Conservation (phyloP, 306 rosid genomes). For the Acacia crassicarpa region DNA sequence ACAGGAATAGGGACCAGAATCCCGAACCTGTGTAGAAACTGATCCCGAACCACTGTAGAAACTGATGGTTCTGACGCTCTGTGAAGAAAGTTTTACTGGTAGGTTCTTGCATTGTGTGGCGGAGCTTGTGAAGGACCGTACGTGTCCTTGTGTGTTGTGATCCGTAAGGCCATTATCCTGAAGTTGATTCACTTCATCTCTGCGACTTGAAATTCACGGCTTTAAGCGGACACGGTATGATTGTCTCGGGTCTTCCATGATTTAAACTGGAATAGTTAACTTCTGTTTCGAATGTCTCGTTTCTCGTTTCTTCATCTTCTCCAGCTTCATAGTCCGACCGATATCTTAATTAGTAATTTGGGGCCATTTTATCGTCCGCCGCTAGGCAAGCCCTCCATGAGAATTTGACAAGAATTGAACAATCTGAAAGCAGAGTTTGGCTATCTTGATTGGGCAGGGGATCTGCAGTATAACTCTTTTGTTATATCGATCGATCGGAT, state of each 20-base stretch:
- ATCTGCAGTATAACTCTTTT: not conserved
- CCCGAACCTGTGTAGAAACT: not conserved
- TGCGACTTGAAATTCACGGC: not conserved
- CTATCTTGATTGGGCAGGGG: not conserved
- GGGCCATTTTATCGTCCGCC: not conserved
- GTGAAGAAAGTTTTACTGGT: not conserved
- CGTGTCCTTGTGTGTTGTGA: not conserved
- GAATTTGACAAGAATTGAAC: not conserved
- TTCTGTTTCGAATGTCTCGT: not conserved
- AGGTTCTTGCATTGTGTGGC: not conserved
- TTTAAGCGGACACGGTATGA: not conserved
- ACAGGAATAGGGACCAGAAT: not conserved
- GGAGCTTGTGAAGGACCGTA: not conserved
- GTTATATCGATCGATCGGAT: not conserved
- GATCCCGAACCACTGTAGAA: too few relatives aligned
- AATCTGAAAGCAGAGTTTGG: not conserved
- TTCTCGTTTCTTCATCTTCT: slow-evolving; percentile 8
- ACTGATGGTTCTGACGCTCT: not conserved
- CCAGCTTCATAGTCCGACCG: not conserved
- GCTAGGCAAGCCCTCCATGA: not conserved
- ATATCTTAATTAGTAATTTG: not conserved
- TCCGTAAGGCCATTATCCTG: not conserved
- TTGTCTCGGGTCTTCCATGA: not conserved
- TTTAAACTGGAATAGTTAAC: not conserved
- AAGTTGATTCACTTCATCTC: not conserved